Evolutionary conservation across 1,139 yeast genomes (phyloP).

Genomic region (Pichiaceae sp.): DNA sequence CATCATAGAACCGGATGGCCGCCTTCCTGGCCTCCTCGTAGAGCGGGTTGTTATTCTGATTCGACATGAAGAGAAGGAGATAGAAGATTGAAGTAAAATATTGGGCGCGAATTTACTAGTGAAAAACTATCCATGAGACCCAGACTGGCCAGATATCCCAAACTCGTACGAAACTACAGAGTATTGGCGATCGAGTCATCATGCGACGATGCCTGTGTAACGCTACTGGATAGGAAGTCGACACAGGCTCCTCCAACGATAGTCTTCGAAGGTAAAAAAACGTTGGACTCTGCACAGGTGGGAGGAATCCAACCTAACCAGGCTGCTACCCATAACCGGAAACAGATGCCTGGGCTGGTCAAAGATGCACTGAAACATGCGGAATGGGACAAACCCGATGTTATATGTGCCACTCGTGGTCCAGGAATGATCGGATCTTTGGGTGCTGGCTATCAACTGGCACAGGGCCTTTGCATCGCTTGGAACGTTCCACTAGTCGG

Average conservation of each 20-base stretch:
- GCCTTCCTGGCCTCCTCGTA: slow-evolving; percentile 13
- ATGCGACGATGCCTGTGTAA: slow-evolving; percentile 92
- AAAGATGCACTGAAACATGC: slow-evolving; percentile 26
- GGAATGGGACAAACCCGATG: slow-evolving; percentile 43
- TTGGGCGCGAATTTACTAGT: no score
- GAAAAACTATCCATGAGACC: no score
- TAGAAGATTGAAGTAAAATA: no score
- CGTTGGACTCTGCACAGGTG: slow-evolving; percentile 53
- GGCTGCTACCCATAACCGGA: slow-evolving; percentile 76
- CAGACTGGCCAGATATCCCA: no score
- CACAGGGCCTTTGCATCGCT: slow-evolving; percentile 76
- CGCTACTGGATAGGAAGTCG: slow-evolving; percentile 49
- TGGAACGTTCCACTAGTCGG: slow-evolving; percentile 76
- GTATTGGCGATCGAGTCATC: slow-evolving; percentile 88
- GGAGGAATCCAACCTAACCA: slow-evolving; percentile 91
- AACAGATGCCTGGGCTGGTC: slow-evolving; percentile 40
- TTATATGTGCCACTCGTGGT: slow-evolving; percentile 87
- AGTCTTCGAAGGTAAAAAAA: slow-evolving; percentile 52
- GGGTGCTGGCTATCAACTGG: slow-evolving; percentile 73
- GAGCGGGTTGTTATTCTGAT: slow-evolving; percentile 5
- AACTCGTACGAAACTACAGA: slow-evolving; percentile 30
- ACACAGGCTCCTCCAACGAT: slow-evolving; percentile 35
- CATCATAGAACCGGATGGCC: slow-evolving; percentile 20
- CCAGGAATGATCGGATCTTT: slow-evolving; percentile 96
- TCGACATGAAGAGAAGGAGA: no score